A percentile compares a stretch with the other conserved stretches of the same genome.
Conservation (phyloP, 208 protist species). For the Acanthamoeba lenticulata region DNA sequence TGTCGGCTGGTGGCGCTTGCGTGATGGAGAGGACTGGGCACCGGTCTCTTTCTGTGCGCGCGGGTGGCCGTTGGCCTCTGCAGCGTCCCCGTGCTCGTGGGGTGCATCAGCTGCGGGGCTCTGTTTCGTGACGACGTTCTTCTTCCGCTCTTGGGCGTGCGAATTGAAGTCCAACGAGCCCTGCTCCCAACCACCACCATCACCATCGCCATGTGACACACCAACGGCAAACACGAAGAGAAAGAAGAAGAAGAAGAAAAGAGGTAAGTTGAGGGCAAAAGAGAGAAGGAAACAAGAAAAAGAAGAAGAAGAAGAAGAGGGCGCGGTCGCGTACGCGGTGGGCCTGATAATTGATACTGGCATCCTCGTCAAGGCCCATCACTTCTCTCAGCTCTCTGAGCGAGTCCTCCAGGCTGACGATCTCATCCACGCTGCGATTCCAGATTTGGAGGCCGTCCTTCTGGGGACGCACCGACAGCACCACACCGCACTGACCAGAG, state of each 20-base stretch:
- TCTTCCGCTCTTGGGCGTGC: background rate
- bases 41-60: too few species aligned
- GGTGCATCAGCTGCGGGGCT: background rate
- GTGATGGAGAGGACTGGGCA: too few species aligned
- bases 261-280: background rate
- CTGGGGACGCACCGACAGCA: conserved; percentile 8
- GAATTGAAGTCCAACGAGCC: conserved; percentile 37
- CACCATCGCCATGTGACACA: background rate
- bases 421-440: background rate
- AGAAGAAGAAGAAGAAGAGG: background rate
- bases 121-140: background rate
- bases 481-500: conserved; percentile 14
- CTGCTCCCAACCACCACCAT: background rate
- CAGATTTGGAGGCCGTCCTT: conserved; percentile 37
- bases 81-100: background rate
- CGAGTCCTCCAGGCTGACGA: background rate
- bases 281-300: background rate
- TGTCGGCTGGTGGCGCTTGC: too few species aligned
- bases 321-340: background rate
- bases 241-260: background rate
- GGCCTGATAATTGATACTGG: background rate
- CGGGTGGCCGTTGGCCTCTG: background rate
- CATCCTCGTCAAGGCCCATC: background rate
- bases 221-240: background rate
- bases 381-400: background rate